phyloP scores from a whole-genome alignment of 2,329 filamentous ascomycete species.

The Sphaerulina vaccinii region DNA sequence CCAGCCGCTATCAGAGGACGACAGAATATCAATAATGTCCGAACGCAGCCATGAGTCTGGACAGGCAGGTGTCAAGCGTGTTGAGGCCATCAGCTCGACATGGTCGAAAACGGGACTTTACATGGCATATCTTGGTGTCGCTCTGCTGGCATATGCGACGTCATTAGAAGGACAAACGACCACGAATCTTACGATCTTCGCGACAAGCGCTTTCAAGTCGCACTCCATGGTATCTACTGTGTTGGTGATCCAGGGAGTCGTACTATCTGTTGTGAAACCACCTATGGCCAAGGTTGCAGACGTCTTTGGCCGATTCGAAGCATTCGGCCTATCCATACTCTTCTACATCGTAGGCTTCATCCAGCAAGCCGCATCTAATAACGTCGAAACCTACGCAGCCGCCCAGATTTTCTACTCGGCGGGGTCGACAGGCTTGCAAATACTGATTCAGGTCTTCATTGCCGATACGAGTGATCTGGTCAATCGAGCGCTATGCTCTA shows the following conservation, averaged over 20 bases:
- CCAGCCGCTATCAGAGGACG: conserved; percentile 21
- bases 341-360: conserved; percentile 59
- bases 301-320: conserved; percentile 62
- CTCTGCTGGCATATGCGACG: conserved; percentile 58
- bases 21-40: conserved; percentile 27
- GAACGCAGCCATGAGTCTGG: conserved; percentile 32
- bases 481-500: conserved; percentile 60
- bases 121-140: conserved; percentile 47
- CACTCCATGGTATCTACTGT: conserved; percentile 67
- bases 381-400: conserved; percentile 55
- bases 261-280: conserved; percentile 61
- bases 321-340: conserved; percentile 55
- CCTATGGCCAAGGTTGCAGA: conserved; percentile 62
- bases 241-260: conserved; percentile 62
- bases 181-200: conserved; percentile 60
- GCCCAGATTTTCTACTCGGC: conserved; percentile 63
- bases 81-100: conserved; percentile 50
- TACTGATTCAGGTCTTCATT: conserved; percentile 64
- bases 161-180: conserved; percentile 67
- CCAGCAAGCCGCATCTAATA: conserved; percentile 56
- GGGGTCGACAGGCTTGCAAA: conserved; percentile 59
- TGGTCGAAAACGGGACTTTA: conserved; percentile 51
- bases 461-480: conserved; percentile 61
- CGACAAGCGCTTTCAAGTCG: conserved; percentile 63
- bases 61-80: conserved; percentile 50